A percentile compares a stretch with the other conserved stretches of the same genome.
phyloP scores from a whole-genome alignment of 2,329 filamentous ascomycete species.

The Paecilomyces formosus region DNA sequence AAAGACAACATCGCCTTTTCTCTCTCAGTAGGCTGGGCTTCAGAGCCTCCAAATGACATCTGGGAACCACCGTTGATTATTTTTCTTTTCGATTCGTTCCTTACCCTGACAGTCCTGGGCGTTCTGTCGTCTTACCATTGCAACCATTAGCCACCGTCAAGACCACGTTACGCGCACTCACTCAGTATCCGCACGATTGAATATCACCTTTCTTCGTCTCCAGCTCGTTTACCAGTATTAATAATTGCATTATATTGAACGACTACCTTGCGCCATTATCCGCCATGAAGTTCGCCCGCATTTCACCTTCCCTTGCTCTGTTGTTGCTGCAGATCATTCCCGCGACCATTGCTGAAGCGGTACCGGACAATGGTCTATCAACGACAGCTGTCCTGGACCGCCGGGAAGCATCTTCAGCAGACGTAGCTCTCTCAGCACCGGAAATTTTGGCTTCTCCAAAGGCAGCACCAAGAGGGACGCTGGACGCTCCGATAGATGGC shows the following conservation, averaged over 20 bases:
- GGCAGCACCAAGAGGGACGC: constrained; percentile 48
- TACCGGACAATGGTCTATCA: constrained; percentile 6
- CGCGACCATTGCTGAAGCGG: constrained; percentile 14
- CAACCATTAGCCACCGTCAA: neutral
- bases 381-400: neutral
- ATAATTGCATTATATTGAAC: neutral
- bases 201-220: too few species aligned
- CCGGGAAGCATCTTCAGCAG: constrained; percentile 5
- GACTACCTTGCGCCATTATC: neutral
- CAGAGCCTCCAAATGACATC: neutral
- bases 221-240: neutral
- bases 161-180: neutral
- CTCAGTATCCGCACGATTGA: neutral
- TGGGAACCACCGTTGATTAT: neutral
- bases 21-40: neutral
- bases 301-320: constrained; percentile 24
- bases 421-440: constrained; percentile 11
- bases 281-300: constrained; percentile 26
- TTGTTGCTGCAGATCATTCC: constrained; percentile 28
- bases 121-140: neutral
- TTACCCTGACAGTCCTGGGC: neutral
- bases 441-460: constrained; percentile 12
- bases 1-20: neutral
- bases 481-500: constrained; percentile 84
- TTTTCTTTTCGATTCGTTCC: neutral